These are phyloP conservation scores for Vicia villosa DNA, from an alignment of 306 rosid genomes.

Conservation along the genomic window DNA sequence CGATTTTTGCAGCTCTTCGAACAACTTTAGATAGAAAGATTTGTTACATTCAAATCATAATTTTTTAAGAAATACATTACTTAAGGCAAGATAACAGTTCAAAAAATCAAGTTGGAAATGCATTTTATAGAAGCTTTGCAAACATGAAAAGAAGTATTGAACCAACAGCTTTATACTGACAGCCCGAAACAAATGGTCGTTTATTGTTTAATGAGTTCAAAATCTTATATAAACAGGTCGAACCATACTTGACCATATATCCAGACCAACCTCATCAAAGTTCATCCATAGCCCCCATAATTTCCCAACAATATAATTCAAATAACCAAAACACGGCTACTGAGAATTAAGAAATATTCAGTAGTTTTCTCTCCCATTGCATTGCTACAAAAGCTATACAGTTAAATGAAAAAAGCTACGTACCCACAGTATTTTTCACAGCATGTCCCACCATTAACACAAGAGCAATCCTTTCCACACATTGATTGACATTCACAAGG, in stretches of 20 bases:
- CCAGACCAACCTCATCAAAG: conserved; percentile 1
- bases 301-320: conserved; percentile 18
- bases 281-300: conserved; percentile 17
- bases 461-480: conserved; percentile 90
- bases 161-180: conserved; percentile 17
- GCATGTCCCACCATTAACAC: conserved; percentile 82
- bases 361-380: conserved; percentile 10
- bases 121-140: conserved; percentile 17
- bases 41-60: conserved; percentile 23
- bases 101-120: conserved; percentile 32
- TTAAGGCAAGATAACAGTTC: conserved; percentile 11
- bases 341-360: conserved; percentile 16
- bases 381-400: conserved; percentile 26
- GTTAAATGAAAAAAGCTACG: conserved; percentile 32
- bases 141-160: conserved; percentile 2
- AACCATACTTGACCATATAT: conserved; percentile 25
- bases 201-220: conserved; percentile 8
- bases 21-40: conserved; percentile 58
- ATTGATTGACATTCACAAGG: conserved; percentile 92
- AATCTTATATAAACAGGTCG: conserved; percentile 16
- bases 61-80: conserved; percentile 22
- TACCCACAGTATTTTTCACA: conserved; percentile 98
- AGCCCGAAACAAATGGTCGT: background rate
- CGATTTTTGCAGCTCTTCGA: conserved; percentile 98
- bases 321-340: background rate